Base-by-base conservation (phyloP, 2,329 filamentous ascomycete species). In the Monilinia polystroma region DNA sequence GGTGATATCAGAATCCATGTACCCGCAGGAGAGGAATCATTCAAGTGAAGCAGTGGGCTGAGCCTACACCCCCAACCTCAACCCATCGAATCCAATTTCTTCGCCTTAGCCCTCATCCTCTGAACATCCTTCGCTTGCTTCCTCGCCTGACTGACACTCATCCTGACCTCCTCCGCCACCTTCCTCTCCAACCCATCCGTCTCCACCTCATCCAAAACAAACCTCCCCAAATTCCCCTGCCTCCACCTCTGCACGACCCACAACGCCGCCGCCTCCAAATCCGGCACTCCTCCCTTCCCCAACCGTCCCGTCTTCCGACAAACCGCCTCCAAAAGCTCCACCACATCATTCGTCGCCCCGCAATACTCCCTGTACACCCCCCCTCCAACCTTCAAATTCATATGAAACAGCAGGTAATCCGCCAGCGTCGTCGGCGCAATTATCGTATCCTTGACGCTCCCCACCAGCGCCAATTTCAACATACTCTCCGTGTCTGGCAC, bases 401-500 rank as follows among this genome's bases (percentile, higher is more conserved):
- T 82, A 66, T 88, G 88, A 79, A 87, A 98, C 10, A 99, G 86
- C 26, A 98, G 83, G 77, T 97, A 99, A 76, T 99, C 95, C 45
- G 91, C 93, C 14, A 98, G 79, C 32, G 90, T 90, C 67, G 90
- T 85, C 20, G 89, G 84, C 1, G 89, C 84, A 64, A 99, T 88
- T 49, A 98, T 84, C 0, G 90, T 91, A 76, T 97, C 92, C 77
- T 96, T 96, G 65, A 99, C 92, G 77, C 90, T 91, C 26, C 94
- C 92, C 63, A 92, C 93, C 0, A 98, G 85, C 2, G 93, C 90
- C n/a, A 99, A 85, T 79, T 97, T 98, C 70, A 99, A 82, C 95
- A 99, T 99, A 56, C 88, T 87, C 76, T 95, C 90, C 20, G 90
- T 85, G 74, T 96, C 87, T 0, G 89, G 85, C 38, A 98, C 90